Evolutionary conservation across 176 grass and related monocot genomes (phyloP).

Genomic region (Avena sativa): DNA sequence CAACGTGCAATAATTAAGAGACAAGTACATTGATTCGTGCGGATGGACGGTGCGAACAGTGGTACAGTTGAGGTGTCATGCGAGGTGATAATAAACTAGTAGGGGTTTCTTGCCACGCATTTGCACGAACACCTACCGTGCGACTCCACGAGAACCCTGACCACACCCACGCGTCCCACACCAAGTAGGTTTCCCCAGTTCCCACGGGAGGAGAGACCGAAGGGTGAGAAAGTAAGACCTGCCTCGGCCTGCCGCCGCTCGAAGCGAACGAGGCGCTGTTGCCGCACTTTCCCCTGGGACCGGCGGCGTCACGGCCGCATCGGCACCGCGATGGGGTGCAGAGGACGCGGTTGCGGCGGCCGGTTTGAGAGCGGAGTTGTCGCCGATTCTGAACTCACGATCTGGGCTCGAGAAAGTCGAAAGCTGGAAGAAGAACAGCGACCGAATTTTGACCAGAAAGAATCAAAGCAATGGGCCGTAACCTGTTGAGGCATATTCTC

Average conservation of each 20-base stretch:
- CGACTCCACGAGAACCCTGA: not conserved
- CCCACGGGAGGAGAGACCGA: not conserved
- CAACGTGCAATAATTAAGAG: conserved; percentile 29
- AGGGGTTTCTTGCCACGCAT: conserved; percentile 8
- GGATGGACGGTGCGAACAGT: not conserved
- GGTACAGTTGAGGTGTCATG: not conserved
- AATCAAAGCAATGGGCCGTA: not conserved
- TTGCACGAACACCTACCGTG: conserved; percentile 43
- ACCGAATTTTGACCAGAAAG: conserved; percentile 10
- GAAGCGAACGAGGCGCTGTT: not conserved
- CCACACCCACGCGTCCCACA: not conserved
- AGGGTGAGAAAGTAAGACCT: not conserved
- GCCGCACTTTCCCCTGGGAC: not conserved
- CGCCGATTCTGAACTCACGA: not conserved
- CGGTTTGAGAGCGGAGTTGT: not conserved
- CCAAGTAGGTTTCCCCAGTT: not conserved
- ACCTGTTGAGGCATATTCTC: not conserved
- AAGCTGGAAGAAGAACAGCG: not conserved
- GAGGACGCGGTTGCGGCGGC: not conserved
- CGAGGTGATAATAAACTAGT: not conserved
- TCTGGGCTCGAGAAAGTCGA: not conserved
- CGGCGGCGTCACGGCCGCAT: conserved; percentile 30
- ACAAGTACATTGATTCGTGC: not conserved
- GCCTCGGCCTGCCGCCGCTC: not conserved
- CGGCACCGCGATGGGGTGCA: not conserved